Evolutionary conservation across 2,329 filamentous ascomycete species (phyloP).

Genomic region (Clarireedia homoeocarpa): DNA sequence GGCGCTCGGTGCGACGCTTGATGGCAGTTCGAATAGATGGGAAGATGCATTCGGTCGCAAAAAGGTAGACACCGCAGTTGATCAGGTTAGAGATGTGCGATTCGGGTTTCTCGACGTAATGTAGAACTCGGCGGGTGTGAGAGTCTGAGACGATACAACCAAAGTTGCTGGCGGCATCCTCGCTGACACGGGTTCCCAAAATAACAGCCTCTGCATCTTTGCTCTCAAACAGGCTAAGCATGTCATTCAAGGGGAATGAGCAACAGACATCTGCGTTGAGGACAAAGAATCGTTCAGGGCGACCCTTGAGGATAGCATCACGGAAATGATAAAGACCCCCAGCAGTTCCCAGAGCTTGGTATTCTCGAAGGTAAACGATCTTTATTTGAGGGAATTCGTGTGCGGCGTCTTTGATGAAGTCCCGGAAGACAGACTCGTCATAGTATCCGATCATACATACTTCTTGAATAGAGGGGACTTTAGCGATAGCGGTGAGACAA

Average conservation of each 20-base stretch:
- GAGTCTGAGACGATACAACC: slow-evolving; percentile 94
- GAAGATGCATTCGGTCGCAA: slow-evolving; percentile 92
- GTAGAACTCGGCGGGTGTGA: slow-evolving; percentile 89
- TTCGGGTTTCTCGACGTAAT: slow-evolving; percentile 99
- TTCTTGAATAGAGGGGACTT: slow-evolving; percentile 87
- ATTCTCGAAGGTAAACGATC: slow-evolving; percentile 95
- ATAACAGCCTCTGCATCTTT: slow-evolving; percentile 96
- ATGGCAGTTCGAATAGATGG: slow-evolving; percentile 90
- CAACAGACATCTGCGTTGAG: slow-evolving; percentile 98
- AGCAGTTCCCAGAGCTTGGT: slow-evolving; percentile 90
- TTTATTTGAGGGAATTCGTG: slow-evolving; percentile 79
- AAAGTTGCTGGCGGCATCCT: slow-evolving; percentile 91
- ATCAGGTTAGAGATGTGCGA: slow-evolving; percentile 96
- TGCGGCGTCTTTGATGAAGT: slow-evolving; percentile 90
- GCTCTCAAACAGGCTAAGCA: slow-evolving; percentile 90
- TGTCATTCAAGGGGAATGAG: slow-evolving; percentile 91
- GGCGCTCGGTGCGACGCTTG: slow-evolving; percentile 88
- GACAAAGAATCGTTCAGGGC: slow-evolving; percentile 91
- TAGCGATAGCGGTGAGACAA: slow-evolving; percentile 85
- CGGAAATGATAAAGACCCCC: slow-evolving; percentile 98
- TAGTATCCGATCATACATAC: slow-evolving; percentile 99
- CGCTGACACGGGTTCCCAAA: slow-evolving; percentile 81
- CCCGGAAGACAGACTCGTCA: slow-evolving; percentile 91
- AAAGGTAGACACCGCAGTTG: slow-evolving; percentile 98
- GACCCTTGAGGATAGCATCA: slow-evolving; percentile 94